A percentile compares a stretch with the other conserved stretches of the same genome.
Evolutionary conservation across 352 stramenopile genomes (phyloP).

Genomic region (Pythium monospermum): DNA sequence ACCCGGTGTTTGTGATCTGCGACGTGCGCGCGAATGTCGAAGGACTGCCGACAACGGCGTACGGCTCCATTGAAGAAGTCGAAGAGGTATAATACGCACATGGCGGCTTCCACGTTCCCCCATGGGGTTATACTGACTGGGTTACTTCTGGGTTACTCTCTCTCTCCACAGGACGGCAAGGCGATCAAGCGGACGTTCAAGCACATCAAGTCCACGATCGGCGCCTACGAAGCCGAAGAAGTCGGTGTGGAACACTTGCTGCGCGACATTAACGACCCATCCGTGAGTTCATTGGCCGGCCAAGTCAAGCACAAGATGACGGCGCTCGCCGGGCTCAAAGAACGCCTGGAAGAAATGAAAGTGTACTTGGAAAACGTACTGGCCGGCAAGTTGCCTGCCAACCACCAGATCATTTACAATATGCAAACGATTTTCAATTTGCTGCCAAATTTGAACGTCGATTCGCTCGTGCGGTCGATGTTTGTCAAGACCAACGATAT

Average conservation of each 20-base stretch:
- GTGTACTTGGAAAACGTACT: conserved; percentile 95
- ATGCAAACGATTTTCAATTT: conserved; percentile 99
- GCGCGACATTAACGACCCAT: conserved; percentile 99
- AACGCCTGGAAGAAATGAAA: conserved; percentile 97
- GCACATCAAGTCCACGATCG: conserved; percentile 95
- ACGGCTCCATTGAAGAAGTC: conserved; percentile 97
- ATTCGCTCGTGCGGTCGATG: conserved; percentile 95
- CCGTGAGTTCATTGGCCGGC: conserved; percentile 95
- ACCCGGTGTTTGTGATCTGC: conserved; percentile 98
- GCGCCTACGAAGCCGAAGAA: conserved; percentile 93
- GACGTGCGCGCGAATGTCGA: conserved; percentile 95
- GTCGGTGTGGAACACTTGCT: conserved; percentile 99
- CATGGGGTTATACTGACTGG: too few relatives aligned
- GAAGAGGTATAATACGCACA: conserved; percentile 46
- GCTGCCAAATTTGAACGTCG: conserved; percentile 97
- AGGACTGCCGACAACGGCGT: conserved; percentile 96
- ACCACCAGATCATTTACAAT: conserved; percentile 98
- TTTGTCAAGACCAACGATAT: conserved; percentile 99
- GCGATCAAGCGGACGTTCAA: conserved; percentile 97
- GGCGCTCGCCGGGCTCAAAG: conserved; percentile 91
- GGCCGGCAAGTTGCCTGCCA: conserved; percentile 59
- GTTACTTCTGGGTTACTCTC: too few relatives aligned
- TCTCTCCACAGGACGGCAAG: conserved; percentile 78
- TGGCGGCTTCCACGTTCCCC: too few relatives aligned
- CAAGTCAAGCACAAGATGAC: conserved; percentile 99